Conservation (phyloP, 371 early-diverging fungal genomes). For the Mortierella polycephala region DNA sequence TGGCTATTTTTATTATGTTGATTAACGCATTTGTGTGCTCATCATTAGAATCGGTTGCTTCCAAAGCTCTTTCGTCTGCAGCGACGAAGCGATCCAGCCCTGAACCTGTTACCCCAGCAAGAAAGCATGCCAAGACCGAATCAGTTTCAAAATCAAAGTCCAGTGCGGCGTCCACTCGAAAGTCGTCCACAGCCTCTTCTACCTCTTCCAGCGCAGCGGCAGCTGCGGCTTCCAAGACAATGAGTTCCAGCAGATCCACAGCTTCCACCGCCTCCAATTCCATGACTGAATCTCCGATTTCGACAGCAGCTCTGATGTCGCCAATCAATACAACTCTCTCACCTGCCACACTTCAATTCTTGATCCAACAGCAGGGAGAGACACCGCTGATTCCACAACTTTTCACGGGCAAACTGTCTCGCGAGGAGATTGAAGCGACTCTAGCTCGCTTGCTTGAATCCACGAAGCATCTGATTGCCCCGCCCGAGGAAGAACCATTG, state of each 20-base stretch:
- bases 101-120: slow-evolving; percentile 21
- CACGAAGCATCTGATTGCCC: slow-evolving; percentile 30
- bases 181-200: slow-evolving; percentile 15
- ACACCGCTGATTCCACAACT: slow-evolving; percentile 45
- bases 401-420: slow-evolving; percentile 43
- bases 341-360: slow-evolving; percentile 45
- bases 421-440: slow-evolving; percentile 47
- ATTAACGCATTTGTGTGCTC: too few relatives aligned
- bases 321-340: slow-evolving; percentile 41
- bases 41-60: background rate
- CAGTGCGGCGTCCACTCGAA: slow-evolving; percentile 16
- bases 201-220: slow-evolving; percentile 7
- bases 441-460: slow-evolving; percentile 44
- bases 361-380: slow-evolving; percentile 42
- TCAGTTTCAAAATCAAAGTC: slow-evolving; percentile 37
- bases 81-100: slow-evolving; percentile 29
- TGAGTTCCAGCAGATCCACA: background rate
- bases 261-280: slow-evolving; percentile 5
- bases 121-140: slow-evolving; percentile 43
- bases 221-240: slow-evolving; percentile 2
- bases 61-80: slow-evolving; percentile 3
- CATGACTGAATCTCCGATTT: slow-evolving; percentile 11
- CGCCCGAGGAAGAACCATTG: slow-evolving; percentile 6
- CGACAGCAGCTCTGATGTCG: slow-evolving; percentile 25
- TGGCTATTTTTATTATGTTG: background rate